Evolutionary conservation across 2,329 filamentous ascomycete genomes (phyloP).

Genomic region (Penicillium glabrum): DNA sequence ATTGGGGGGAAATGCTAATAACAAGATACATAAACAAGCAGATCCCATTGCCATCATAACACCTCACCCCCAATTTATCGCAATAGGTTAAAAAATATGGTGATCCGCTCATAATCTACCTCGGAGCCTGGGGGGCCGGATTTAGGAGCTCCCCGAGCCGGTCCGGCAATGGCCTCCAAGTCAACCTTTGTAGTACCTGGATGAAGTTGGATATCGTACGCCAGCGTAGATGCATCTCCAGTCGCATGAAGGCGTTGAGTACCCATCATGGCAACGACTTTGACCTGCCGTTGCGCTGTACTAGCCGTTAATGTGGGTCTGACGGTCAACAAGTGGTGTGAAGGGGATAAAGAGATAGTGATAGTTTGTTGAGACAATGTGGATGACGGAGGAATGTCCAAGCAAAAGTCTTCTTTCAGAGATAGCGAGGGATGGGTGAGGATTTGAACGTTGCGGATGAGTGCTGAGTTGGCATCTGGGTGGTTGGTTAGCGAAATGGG

Average conservation of each 20-base stretch:
- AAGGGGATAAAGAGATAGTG: conserved; percentile 67
- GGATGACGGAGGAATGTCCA: conserved; percentile 65
- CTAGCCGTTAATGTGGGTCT: conserved; percentile 64
- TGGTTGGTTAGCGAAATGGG: background rate
- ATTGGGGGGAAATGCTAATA: no score
- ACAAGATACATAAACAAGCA: background rate
- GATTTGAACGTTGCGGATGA: conserved; percentile 66
- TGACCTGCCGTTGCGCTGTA: conserved; percentile 69
- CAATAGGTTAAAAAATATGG: conserved; percentile 70
- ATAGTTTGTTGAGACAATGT: conserved; percentile 69
- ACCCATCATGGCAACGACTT: conserved; percentile 72
- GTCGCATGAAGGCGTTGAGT: conserved; percentile 58
- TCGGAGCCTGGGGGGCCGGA: conserved; percentile 63
- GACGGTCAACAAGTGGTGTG: conserved; percentile 71
- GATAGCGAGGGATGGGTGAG: conserved; percentile 68
- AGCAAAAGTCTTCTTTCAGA: conserved; percentile 60
- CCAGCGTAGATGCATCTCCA: conserved; percentile 56
- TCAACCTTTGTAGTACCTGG: conserved; percentile 76
- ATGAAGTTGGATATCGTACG: conserved; percentile 72
- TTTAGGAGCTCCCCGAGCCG: conserved; percentile 59
- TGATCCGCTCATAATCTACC: conserved; percentile 68
- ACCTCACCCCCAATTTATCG: conserved; percentile 33
- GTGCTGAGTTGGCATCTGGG: conserved; percentile 59
- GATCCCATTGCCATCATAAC: background rate
- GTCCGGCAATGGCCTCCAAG: conserved; percentile 72